phyloP scores from a whole-genome alignment of 805 yeast species.

The Cyberlindnera nakhonratchasimensis region DNA sequence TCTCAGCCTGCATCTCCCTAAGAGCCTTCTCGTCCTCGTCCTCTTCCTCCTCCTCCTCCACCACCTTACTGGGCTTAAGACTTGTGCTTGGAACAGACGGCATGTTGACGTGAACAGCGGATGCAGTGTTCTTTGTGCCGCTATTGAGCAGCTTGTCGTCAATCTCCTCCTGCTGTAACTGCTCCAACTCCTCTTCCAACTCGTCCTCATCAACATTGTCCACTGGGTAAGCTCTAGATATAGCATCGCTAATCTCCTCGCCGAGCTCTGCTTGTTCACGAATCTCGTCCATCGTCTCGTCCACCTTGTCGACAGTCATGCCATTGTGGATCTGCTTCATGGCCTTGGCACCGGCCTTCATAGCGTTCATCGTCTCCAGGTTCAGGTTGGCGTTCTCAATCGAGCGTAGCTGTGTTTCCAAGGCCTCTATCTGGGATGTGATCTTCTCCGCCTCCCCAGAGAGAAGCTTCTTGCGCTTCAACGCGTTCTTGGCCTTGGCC shows the following conservation, averaged over 20 bases:
- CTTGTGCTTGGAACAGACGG: slow-evolving; percentile 46
- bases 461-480: slow-evolving; percentile 80
- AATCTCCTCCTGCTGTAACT: slow-evolving; percentile 76
- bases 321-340: slow-evolving; percentile 96
- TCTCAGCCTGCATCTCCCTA: slow-evolving; percentile 77
- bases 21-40: slow-evolving; percentile 85
- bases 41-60: slow-evolving; percentile 57
- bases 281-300: slow-evolving; percentile 95
- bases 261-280: slow-evolving; percentile 94
- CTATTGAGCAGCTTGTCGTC: slow-evolving; percentile 54
- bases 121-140: slow-evolving; percentile 25
- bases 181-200: slow-evolving; percentile 89
- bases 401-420: slow-evolving; percentile 85
- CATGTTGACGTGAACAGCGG: slow-evolving; percentile 29
- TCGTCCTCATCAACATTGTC: slow-evolving; percentile 85
- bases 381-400: slow-evolving; percentile 95
- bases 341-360: slow-evolving; percentile 96
- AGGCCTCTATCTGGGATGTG: slow-evolving; percentile 82
- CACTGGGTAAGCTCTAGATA: slow-evolving; percentile 85
- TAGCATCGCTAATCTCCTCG: slow-evolving; percentile 94
- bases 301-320: slow-evolving; percentile 93
- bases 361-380: slow-evolving; percentile 96
- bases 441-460: slow-evolving; percentile 77
- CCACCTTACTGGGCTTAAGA: slow-evolving; percentile 25
- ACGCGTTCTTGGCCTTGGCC: slow-evolving; percentile 73